Evolutionary conservation across 2,329 filamentous ascomycete genomes (phyloP), one percentile per base, ranked within the genome.

Genomic region (Annulohypoxylon truncatum): DNA sequence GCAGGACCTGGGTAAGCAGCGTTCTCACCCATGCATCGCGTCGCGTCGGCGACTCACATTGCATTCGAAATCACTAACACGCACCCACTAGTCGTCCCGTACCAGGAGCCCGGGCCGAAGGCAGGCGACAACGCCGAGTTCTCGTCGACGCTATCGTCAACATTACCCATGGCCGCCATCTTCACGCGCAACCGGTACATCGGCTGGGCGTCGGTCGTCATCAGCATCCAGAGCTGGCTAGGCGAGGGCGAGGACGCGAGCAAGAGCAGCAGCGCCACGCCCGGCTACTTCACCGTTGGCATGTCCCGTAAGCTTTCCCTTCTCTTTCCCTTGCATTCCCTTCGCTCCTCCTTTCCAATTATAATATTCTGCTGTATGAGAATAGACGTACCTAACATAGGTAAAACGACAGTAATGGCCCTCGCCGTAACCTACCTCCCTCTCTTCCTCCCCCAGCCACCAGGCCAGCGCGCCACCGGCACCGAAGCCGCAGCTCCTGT

Each of bases 131-230:
- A 83, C 68, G 82, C 86, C 70, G 94, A 97, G 76, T 87, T 97
- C 79, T 84, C 88, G 56, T 90, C 91, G 80, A 93, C 85, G 26
- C 76, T 90, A 59, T 83, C 86, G 26, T 95, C 90, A 76, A 96
- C 94, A 33, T 84, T 98, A 76, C 95, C 95, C 64, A 97, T 97
- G 95, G 94, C 93, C 63, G 94, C 94, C 69, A 96, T 97, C 86
- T 96, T 97, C 78, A 96, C 92, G 73, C 87, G 94, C 72, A 97
- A 97, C 82, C 92, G 92, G 86, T 96, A 87, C 75, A 81, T 90
- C 62, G 88, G 88, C 76, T 90, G 88, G 91, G 88, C 89, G 9
- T 87, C 92, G 40, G 88, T 94, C 31, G 85, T 93, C 65, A 90
- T 93, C 78, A 87, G 90, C 70, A 79, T 93, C 58, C 90, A 94